Evolutionary conservation across 306 rosid genomes (phyloP).

Genomic region (Oemleria cerasiformis): DNA sequence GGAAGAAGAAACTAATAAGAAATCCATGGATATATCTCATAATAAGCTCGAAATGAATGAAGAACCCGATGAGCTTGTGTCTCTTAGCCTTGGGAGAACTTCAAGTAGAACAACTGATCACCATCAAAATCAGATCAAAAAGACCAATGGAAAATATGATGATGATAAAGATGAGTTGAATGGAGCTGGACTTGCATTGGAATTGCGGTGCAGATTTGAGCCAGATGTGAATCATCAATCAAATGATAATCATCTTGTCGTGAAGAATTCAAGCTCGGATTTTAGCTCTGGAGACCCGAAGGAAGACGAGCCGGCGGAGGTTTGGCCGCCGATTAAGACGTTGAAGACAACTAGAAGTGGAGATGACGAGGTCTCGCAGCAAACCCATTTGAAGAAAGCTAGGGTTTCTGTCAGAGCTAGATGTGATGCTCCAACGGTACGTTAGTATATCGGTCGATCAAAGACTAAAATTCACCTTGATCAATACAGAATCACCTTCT

Average conservation of each 20-base stretch:
- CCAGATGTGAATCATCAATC: slow-evolving; percentile 10
- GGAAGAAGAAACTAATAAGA: slow-evolving; percentile 18
- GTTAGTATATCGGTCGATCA: slow-evolving; percentile 24
- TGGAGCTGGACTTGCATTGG: slow-evolving; percentile 41
- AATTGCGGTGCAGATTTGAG: slow-evolving; percentile 38
- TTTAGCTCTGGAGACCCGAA: slow-evolving; percentile 26
- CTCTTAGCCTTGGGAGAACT: slow-evolving; percentile 55
- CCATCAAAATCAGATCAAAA: slow-evolving; percentile 19
- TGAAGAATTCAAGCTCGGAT: slow-evolving; percentile 12
- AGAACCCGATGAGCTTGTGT: slow-evolving; percentile 44
- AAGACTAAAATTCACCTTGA: neutral
- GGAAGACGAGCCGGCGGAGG: slow-evolving; percentile 33
- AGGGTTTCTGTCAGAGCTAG: slow-evolving; percentile 76
- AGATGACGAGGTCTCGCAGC: slow-evolving; percentile 41
- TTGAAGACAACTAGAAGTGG: slow-evolving; percentile 27
- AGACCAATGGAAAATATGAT: slow-evolving; percentile 17
- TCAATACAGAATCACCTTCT: neutral
- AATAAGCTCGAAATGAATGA: neutral
- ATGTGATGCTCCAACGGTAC: slow-evolving; percentile 58
- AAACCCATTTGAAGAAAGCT: slow-evolving; percentile 44
- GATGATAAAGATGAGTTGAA: slow-evolving; percentile 11
- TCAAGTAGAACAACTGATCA: slow-evolving; percentile 4
- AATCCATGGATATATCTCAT: neutral
- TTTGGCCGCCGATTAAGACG: slow-evolving; percentile 49
- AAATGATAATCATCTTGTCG: slow-evolving; percentile 1